phyloP scores from a whole-genome alignment of 2,329 filamentous ascomycete genomes.

The Xylariaceae sp. region DNA sequence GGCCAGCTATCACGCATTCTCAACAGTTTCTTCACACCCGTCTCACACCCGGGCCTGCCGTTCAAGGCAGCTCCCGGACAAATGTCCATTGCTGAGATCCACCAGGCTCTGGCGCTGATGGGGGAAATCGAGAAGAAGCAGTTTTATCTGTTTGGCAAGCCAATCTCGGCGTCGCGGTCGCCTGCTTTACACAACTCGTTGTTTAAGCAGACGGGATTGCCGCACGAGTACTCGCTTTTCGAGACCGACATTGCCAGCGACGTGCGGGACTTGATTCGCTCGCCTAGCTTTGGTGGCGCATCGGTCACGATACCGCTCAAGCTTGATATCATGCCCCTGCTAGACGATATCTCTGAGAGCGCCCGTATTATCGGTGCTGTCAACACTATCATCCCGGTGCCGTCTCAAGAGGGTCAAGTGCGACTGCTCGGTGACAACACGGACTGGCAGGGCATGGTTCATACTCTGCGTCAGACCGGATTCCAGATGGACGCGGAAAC shows the following conservation, averaged over 20 bases:
- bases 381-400: conserved; percentile 77
- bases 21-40: conserved; percentile 90
- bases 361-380: conserved; percentile 83
- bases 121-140: conserved; percentile 70
- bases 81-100: conserved; percentile 83
- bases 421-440: conserved; percentile 83
- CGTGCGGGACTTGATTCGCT: conserved; percentile 60
- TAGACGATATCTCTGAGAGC: conserved; percentile 75
- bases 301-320: conserved; percentile 96
- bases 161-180: conserved; percentile 75
- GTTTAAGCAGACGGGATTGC: conserved; percentile 70
- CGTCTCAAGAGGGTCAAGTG: conserved; percentile 37
- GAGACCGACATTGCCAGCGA: conserved; percentile 66
- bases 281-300: conserved; percentile 78
- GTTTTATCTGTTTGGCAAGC: conserved; percentile 85
- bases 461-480: conserved; percentile 67
- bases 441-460: conserved; percentile 89
- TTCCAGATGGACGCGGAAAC: conserved; percentile 39
- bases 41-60: conserved; percentile 82
- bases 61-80: conserved; percentile 93
- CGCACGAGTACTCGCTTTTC: conserved; percentile 70
- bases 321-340: conserved; percentile 72
- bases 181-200: conserved; percentile 86
- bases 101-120: conserved; percentile 68
- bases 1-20: conserved; percentile 87